Base-by-base conservation (phyloP, 176 grass and related monocot genomes). In the Calamus simplicifolius region DNA sequence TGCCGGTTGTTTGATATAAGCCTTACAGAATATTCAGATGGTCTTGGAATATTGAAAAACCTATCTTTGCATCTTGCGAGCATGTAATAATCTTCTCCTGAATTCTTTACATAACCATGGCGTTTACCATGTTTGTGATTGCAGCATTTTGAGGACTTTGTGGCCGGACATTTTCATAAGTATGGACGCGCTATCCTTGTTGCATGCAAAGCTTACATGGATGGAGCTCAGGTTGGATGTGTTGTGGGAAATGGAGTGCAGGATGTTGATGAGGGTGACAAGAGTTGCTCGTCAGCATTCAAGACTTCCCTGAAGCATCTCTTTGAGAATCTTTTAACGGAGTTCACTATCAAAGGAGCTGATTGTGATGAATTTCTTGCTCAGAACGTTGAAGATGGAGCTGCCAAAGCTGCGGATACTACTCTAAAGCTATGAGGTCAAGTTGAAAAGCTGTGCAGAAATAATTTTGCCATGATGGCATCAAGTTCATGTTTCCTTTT, bases 81-180 rank as follows among this genome's bases (percentile, higher is more conserved):
- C 35, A 43, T 43, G 35, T 10, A 43, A 43, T 2, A 51, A 50
- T 68, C 57, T 71, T 64, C 50, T 3, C 27, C 21, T 68, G 12
- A 10, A 6, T 17, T 70, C 5, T 16, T 23, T 23, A 23, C 21
- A 16, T 23, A 54, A 43, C 29, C 48, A 13, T 52, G 8, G 17
- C 13, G 49, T 63, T 5, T 3, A 18, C 25, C 4, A 53, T 75
- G 50, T 64, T 16, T 4, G 49, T 35, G 51, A 18, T 28, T 77
- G 63, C 69, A 90, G 87, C 71, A 90, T 68, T 90, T 90, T 76
- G 72, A 72, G 63, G 64, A 51, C 55, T 77, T 85, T 28, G 79
- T 82, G 3, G 17, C 28, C 0, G 16, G 15, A 6, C 87, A 90
- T 67, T 90, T 90, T 65, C 27, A 19, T 2, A 57, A 67, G 12